These are phyloP conservation scores for Akanthomyces lecanii DNA, from an alignment of 2,329 filamentous ascomycete species.

Conservation along the genomic window DNA sequence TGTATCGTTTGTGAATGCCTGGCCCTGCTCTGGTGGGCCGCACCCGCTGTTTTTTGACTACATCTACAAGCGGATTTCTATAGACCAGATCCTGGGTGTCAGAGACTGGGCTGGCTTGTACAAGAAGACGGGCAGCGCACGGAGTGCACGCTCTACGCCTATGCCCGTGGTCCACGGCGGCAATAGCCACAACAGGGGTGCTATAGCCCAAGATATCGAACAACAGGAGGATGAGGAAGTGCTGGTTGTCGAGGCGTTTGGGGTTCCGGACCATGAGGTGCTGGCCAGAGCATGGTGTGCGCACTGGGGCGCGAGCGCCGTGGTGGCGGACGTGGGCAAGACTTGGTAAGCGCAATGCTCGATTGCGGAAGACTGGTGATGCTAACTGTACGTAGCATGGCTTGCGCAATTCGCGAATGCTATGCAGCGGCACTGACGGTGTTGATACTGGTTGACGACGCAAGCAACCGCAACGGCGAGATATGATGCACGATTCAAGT, in stretches of 20 bases:
- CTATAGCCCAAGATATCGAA: slow-evolving; percentile 24
- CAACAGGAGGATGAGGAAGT: slow-evolving; percentile 60
- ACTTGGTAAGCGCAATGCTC: slow-evolving; percentile 52
- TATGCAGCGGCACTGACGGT: slow-evolving; percentile 71
- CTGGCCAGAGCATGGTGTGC: slow-evolving; percentile 73
- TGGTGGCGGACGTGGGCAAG: slow-evolving; percentile 64
- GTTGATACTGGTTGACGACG: slow-evolving; percentile 61
- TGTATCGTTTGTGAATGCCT: slow-evolving; percentile 62
- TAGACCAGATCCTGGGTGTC: slow-evolving; percentile 62
- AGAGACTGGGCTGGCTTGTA: slow-evolving; percentile 59
- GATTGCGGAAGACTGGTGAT: neutral
- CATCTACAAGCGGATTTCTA: slow-evolving; percentile 52
- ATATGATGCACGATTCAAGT: neutral
- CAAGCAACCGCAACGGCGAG: neutral
- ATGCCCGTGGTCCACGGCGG: slow-evolving; percentile 27
- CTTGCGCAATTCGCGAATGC: slow-evolving; percentile 70
- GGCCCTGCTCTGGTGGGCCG: slow-evolving; percentile 59
- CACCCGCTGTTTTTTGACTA: slow-evolving; percentile 73
- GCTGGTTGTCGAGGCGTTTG: slow-evolving; percentile 68
- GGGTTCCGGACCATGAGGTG: slow-evolving; percentile 70
- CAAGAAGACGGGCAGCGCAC: slow-evolving; percentile 19
- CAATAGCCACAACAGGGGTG: slow-evolving; percentile 15
- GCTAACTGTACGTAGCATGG: slow-evolving; percentile 46
- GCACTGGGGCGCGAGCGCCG: slow-evolving; percentile 67
- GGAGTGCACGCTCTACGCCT: slow-evolving; percentile 34